Conservation (phyloP, 768 basidiomycete species). For the Strobilomyces dryophilus region DNA sequence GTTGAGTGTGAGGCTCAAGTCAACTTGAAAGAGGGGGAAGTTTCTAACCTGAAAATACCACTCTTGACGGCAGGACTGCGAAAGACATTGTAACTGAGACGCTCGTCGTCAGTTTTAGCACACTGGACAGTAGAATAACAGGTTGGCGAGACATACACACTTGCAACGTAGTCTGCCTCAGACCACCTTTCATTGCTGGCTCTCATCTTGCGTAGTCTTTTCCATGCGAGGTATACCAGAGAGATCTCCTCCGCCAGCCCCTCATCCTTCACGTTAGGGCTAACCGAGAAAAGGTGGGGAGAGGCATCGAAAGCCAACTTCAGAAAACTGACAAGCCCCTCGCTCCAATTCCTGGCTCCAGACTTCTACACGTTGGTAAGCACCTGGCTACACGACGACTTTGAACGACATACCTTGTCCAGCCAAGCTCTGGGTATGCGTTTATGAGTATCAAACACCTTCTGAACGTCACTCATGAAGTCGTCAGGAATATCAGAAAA, state of each 20-base stretch:
- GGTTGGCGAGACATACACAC: constrained; percentile 38
- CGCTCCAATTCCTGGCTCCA: constrained; percentile 3
- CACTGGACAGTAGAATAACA: background rate
- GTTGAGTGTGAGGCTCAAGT: constrained; percentile 1
- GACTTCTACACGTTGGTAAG: constrained; percentile 7
- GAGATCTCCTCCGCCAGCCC: constrained; percentile 37
- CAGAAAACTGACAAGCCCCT: constrained; percentile 23
- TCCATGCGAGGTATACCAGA: constrained; percentile 43
- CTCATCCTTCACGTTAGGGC: constrained; percentile 13
- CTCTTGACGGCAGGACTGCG: constrained; percentile 41
- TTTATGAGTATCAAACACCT: constrained; percentile 36
- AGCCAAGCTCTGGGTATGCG: constrained; percentile 41
- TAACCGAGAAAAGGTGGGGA: constrained; percentile 39
- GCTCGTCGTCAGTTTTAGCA: background rate
- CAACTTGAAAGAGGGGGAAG: background rate
- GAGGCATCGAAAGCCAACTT: constrained; percentile 30
- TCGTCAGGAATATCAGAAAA: constrained; percentile 42
- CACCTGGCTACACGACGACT: background rate
- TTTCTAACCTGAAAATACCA: constrained; percentile 40
- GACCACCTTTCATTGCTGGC: constrained; percentile 44
- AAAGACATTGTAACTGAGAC: constrained; percentile 43
- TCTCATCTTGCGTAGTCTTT: constrained; percentile 40
- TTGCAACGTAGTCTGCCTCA: constrained; percentile 53
- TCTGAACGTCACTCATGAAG: constrained; percentile 32
- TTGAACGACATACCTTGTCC: constrained; percentile 31